Evolutionary conservation across 345 rosid genomes (phyloP).

Genomic region (Lepidium sativum): DNA sequence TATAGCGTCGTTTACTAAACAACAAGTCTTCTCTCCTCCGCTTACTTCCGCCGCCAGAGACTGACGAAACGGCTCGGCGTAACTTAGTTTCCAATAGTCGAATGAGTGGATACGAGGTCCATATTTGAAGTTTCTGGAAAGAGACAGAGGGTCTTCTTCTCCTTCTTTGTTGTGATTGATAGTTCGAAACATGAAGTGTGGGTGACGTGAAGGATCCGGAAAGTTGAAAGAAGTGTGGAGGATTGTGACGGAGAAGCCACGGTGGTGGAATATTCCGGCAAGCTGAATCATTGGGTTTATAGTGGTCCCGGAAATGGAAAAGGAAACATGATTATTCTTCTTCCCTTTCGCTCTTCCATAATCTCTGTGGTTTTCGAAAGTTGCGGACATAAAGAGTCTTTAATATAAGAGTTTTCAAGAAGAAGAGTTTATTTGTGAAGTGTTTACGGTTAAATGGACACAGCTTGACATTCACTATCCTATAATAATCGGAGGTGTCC

Average conservation of each 20-base stretch:
- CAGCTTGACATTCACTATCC: neutral
- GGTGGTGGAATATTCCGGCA: slow-evolving; percentile 40
- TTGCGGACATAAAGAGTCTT: neutral
- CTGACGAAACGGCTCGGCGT: slow-evolving; percentile 29
- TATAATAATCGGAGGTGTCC: neutral
- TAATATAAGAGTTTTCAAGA: neutral
- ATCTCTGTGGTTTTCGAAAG: neutral
- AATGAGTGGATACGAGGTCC: slow-evolving; percentile 20
- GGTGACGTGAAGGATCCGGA: slow-evolving; percentile 37
- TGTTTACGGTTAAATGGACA: neutral
- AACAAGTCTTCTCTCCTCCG: slow-evolving; percentile 27
- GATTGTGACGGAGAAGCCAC: slow-evolving; percentile 47
- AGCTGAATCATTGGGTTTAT: slow-evolving; percentile 57
- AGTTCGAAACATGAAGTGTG: slow-evolving; percentile 39
- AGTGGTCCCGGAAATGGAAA: slow-evolving; percentile 59
- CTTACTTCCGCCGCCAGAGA: slow-evolving; percentile 29
- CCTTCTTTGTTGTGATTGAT: slow-evolving; percentile 22
- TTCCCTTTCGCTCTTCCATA: slow-evolving; percentile 22
- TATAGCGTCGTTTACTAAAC: slow-evolving; percentile 43
- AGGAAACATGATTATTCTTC: slow-evolving; percentile 40
- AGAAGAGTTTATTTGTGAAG: neutral
- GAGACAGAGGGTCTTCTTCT: neutral
- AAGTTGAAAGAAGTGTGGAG: slow-evolving; percentile 47
- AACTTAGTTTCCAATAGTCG: slow-evolving; percentile 25
- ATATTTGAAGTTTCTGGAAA: neutral